phyloP scores from a whole-genome alignment of 345 rosid species.

The Brassica cretica region DNA sequence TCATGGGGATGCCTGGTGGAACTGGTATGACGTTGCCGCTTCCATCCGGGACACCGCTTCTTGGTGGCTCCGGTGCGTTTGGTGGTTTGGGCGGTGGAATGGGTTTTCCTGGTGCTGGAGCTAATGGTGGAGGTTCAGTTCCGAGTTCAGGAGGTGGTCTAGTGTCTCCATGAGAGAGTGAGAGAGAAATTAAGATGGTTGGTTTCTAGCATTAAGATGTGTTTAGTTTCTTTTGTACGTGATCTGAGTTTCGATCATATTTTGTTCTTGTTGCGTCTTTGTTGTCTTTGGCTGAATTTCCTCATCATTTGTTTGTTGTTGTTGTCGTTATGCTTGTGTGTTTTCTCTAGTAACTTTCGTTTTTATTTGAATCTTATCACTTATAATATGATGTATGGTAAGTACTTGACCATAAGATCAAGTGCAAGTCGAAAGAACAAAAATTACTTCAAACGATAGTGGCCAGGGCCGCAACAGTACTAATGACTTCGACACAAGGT shows the following conservation, averaged over 20 bases:
- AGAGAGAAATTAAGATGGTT: background rate
- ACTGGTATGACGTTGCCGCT: conserved; percentile 33
- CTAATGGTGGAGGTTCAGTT: conserved; percentile 30
- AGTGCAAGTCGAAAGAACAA: no score
- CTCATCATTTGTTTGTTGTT: background rate
- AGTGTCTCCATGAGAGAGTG: conserved; percentile 22
- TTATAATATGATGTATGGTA: background rate
- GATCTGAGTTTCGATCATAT: background rate
- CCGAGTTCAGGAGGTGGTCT: conserved; percentile 22
- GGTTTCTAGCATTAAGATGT: background rate
- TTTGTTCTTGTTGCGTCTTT: background rate
- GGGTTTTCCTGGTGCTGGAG: conserved; percentile 20
- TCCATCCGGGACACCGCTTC: conserved; percentile 29
- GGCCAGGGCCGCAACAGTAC: background rate
- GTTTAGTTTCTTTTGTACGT: conserved; percentile 4
- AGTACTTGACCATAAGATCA: background rate
- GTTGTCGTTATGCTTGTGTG: background rate
- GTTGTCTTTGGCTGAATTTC: background rate
- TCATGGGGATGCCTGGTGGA: conserved; percentile 41
- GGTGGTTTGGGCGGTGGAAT: conserved; percentile 40
- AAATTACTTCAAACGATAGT: background rate
- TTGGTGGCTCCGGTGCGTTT: conserved; percentile 30
- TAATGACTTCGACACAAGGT: background rate
- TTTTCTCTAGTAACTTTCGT: background rate
- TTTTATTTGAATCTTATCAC: background rate